Evolutionary conservation across 306 rosid genomes (phyloP).

Genomic region (Prunus armeniaca): DNA sequence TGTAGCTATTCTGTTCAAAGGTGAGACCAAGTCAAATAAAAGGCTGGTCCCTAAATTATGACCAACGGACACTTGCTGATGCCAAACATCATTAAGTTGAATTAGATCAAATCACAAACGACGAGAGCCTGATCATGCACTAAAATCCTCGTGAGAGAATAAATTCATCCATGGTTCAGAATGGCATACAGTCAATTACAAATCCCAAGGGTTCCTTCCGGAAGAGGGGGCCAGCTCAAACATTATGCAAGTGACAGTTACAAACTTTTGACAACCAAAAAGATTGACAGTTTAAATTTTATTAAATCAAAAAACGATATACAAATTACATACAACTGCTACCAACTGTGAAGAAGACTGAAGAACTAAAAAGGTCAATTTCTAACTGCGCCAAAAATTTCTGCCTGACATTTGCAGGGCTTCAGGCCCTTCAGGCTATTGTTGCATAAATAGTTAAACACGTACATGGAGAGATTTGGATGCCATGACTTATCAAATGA

Average conservation of each 20-base stretch:
- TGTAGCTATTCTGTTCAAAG: constrained; percentile 2
- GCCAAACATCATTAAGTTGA: too few relatives aligned
- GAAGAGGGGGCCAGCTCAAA: neutral
- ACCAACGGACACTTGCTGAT: too few relatives aligned
- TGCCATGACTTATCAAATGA: constrained; percentile 25
- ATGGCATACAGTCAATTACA: too few relatives aligned
- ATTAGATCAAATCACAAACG: too few relatives aligned
- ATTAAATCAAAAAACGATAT: neutral
- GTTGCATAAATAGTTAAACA: constrained; percentile 11
- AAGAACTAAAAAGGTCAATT: constrained; percentile 25
- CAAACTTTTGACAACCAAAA: neutral
- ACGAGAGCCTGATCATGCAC: too few relatives aligned
- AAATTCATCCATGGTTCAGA: too few relatives aligned
- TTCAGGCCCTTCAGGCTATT: constrained; percentile 35
- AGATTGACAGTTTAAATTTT: neutral
- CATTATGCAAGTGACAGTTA: neutral
- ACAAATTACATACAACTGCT: neutral
- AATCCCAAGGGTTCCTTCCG: too few relatives aligned
- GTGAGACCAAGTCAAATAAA: constrained; percentile 21
- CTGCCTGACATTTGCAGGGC: constrained; percentile 40
- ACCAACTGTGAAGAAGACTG: constrained; percentile 4
- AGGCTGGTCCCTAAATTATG: too few relatives aligned
- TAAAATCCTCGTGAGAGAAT: too few relatives aligned
- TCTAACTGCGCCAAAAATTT: constrained; percentile 23
- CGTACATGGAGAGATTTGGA: constrained; percentile 25